Percentiles rank a stretch among this genome's conserved stretches.
These are phyloP conservation scores for Fistulinella cinereoalba DNA, from an alignment of 1,284 basidiomycete genomes.

Conservation along the genomic window DNA sequence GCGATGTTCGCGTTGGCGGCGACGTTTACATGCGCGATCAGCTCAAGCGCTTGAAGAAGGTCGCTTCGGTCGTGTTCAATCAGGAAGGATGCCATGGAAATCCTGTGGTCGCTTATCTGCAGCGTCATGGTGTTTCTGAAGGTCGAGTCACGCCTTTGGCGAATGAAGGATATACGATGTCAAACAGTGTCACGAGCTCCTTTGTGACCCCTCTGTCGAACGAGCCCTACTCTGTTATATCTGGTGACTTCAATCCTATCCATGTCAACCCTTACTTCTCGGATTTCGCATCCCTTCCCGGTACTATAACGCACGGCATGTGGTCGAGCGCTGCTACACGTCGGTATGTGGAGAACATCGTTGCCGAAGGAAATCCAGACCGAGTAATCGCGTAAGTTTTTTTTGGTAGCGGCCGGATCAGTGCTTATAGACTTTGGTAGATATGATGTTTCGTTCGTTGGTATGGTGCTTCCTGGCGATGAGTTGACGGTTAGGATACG, in stretches of 20 bases:
- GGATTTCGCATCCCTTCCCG: constrained; percentile 88
- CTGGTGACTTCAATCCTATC: constrained; percentile 97
- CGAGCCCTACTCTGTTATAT: constrained; percentile 92
- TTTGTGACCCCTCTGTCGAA: constrained; percentile 86
- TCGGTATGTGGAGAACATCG: constrained; percentile 90
- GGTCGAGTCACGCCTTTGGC: constrained; percentile 78
- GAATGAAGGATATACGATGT: constrained; percentile 83
- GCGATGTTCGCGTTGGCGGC: constrained; percentile 80
- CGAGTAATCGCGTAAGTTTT: constrained; percentile 77
- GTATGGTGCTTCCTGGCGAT: constrained; percentile 96
- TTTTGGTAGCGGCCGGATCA: constrained; percentile 1
- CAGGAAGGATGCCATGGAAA: constrained; percentile 89
- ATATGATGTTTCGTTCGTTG: constrained; percentile 91
- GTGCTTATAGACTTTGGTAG: constrained; percentile 38
- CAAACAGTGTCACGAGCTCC: constrained; percentile 52
- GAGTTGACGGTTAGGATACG: constrained; percentile 85
- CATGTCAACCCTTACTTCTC: constrained; percentile 99
- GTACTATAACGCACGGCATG: constrained; percentile 97
- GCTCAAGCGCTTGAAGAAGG: constrained; percentile 83
- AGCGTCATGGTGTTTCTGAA: constrained; percentile 82
- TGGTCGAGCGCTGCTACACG: constrained; percentile 96
- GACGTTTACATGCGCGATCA: constrained; percentile 84
- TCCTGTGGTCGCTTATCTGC: constrained; percentile 90
- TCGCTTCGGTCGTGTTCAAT: constrained; percentile 84
- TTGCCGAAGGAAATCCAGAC: constrained; percentile 89